Evolutionary conservation across 2,329 filamentous ascomycete genomes (phyloP), one percentile per base, ranked within the genome.

Genomic region (Alternaria dauci): DNA sequence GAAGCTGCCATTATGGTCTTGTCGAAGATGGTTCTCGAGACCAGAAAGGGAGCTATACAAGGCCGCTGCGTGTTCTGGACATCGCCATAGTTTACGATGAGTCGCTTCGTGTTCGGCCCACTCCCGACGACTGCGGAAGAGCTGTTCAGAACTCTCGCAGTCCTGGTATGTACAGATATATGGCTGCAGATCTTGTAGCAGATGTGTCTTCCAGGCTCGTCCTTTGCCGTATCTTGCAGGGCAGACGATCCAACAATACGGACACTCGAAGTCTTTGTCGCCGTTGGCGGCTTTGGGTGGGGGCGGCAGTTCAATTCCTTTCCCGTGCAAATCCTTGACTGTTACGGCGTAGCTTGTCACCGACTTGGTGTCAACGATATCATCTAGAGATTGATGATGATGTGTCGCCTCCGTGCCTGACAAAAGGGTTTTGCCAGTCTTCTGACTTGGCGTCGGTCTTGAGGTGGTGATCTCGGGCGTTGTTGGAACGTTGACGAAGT

Each of bases 241-340:
- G 47, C 77, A 79, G 20, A 79, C 77, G n/a, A 78, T 72, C 54
- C 71, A 78, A 52, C 77, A 79, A 55, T 76, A 78, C 1, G 77
- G 76, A 48, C 77, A 79, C 42, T 78, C 77, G 34, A 79, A 79
- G 52, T 79, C 77, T 32, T 69, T 73, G 16, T 77, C 73, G 2
- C 72, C 70, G 41, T 68, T 68, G 7, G 75, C 74, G 20, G 61
- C 54, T 58, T 67, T 74, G 2, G 77, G 77, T 20, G 76, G 76
- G 12, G 74, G 68, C 1, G 76, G 76, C 8, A 79, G 52, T 8
- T 76, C 70, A 28, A 79, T 71, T 2, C 74, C 71, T 39, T 67
- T 71, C 0, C 76, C 76, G 4, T 72, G 66, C 6, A 78, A 61
- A 44, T 79, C 77, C n/a, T 69, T 72, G 0, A 76, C 74, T 0